These are phyloP conservation scores for Pyricularia grisea DNA, from an alignment of 2,329 filamentous ascomycete genomes.

Conservation along the genomic window DNA sequence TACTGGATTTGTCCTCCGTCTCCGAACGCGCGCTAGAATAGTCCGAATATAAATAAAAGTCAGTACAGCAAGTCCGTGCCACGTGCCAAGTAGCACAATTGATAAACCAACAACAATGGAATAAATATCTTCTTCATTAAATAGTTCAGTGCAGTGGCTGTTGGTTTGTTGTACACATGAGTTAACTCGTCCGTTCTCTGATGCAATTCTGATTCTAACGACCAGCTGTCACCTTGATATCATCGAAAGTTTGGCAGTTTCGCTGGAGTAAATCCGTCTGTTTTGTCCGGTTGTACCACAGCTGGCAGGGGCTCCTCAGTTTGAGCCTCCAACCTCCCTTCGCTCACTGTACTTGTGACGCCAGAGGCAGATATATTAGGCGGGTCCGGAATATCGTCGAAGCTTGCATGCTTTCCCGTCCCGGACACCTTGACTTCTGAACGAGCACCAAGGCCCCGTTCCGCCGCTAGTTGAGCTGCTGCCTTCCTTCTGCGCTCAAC, in stretches of 20 bases:
- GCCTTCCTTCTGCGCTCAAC: conserved; percentile 42
- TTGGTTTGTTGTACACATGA: background rate
- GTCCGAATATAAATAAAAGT: background rate
- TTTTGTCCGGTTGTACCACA: background rate
- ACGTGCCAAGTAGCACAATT: background rate
- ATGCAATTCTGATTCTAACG: background rate
- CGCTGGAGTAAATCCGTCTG: conserved; percentile 1
- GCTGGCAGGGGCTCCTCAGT: background rate
- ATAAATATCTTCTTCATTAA: background rate
- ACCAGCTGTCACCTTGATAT: background rate
- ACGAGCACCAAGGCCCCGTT: conserved; percentile 27
- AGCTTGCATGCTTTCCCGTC: background rate
- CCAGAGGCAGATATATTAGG: background rate
- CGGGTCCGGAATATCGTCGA: conserved; percentile 3
- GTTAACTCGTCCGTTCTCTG: background rate
- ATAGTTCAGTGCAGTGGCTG: background rate
- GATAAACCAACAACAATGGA: background rate
- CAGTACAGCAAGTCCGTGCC: background rate
- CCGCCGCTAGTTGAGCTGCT: conserved; percentile 39
- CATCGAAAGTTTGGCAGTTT: conserved; percentile 2
- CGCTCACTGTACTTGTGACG: background rate
- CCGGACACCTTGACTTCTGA: background rate
- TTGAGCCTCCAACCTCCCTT: background rate
- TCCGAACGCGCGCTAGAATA: background rate
- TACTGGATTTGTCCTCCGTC: background rate